Evolutionary conservation across 1,284 basidiomycete species (phyloP), one percentile per base, ranked within the genome.

Genomic region (Sporisorium scitamineum): DNA sequence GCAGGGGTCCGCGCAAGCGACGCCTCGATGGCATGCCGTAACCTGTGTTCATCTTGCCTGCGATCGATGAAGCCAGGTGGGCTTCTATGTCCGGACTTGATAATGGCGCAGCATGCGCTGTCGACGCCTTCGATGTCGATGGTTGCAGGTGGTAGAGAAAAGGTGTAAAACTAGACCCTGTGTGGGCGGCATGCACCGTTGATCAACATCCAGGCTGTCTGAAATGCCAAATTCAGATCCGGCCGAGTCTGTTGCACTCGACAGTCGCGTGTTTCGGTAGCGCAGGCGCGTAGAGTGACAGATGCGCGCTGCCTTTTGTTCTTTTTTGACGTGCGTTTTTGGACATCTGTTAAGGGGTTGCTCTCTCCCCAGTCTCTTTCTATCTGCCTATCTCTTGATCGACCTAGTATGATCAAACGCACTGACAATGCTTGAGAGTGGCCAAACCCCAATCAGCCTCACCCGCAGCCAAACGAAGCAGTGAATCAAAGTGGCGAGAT

Each of bases 21-120:
- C 71, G 62, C 57, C 71, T 54, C 11, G 67, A 65, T 6, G 71
- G 71, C 59, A 75, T 63, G 16, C 67, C 67, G 41, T 75, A 75
- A 24, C 71, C 67, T 9, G 62, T 66, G 37, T 75, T 75, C 71
- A 75, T 75, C 14, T 24, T 52, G 54, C 4, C 20, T 3, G 41
- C 16, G 11, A 37, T 14, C 22, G 29, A 42, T n/a, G 42, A 18
- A 22, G 42, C 29, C 27, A 2, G 16, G 54, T 32, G 41, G 20
- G 27, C 29, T 20, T 45, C 27, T 27, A 29, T 54, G 3, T n/a
- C n/a, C n/a, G n/a, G n/a, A n/a, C n/a, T n/a, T n/a, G n/a, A n/a
- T n/a, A n/a, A n/a, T n/a, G n/a, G n/a, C n/a, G n/a, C n/a, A n/a
- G n/a, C 41, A 42, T 22, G n/a, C 6, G 27, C 26, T n/a, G 10